These are phyloP conservation scores for Solanum sejunctum DNA, from an alignment of 257 asterid species.

Conservation along the genomic window DNA sequence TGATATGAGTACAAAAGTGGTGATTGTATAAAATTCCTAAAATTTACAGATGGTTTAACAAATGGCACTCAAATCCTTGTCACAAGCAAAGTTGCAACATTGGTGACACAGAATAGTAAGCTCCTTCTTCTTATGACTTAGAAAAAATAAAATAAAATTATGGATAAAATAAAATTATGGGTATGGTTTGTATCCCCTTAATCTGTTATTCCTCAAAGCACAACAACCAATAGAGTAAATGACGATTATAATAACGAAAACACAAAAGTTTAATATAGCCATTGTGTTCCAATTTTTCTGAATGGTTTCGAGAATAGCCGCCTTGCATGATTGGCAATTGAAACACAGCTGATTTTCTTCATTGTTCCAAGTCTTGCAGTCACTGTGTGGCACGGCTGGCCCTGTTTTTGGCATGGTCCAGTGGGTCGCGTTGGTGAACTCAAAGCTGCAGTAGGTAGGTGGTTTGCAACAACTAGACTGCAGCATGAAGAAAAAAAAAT, in stretches of 20 bases:
- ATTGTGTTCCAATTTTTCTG: slow-evolving; percentile 41
- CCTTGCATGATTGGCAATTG: slow-evolving; percentile 49
- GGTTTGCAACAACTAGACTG: slow-evolving; percentile 88
- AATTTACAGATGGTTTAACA: background rate
- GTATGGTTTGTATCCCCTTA: background rate
- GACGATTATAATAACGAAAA: slow-evolving; percentile 13
- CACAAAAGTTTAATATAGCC: slow-evolving; percentile 20
- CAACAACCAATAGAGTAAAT: slow-evolving; percentile 58
- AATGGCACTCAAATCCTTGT: background rate
- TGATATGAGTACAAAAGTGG: background rate
- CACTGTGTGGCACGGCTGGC: slow-evolving; percentile 27
- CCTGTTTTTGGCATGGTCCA: slow-evolving; percentile 41
- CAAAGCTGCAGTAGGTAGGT: slow-evolving; percentile 44
- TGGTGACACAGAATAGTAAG: background rate
- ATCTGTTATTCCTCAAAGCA: slow-evolving; percentile 39
- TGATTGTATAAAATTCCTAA: background rate
- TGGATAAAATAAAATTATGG: background rate
- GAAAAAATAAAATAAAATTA: background rate
- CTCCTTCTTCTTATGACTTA: background rate
- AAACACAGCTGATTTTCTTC: slow-evolving; percentile 38
- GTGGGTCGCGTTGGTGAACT: slow-evolving; percentile 34
- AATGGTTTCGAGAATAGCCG: slow-evolving; percentile 18
- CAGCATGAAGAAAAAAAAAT: too few species aligned
- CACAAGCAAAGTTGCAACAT: background rate
- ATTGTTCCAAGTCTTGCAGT: slow-evolving; percentile 56